These are phyloP conservation scores for Diaporthe vaccinii DNA, from an alignment of 2,329 filamentous ascomycete genomes.

Conservation along the genomic window DNA sequence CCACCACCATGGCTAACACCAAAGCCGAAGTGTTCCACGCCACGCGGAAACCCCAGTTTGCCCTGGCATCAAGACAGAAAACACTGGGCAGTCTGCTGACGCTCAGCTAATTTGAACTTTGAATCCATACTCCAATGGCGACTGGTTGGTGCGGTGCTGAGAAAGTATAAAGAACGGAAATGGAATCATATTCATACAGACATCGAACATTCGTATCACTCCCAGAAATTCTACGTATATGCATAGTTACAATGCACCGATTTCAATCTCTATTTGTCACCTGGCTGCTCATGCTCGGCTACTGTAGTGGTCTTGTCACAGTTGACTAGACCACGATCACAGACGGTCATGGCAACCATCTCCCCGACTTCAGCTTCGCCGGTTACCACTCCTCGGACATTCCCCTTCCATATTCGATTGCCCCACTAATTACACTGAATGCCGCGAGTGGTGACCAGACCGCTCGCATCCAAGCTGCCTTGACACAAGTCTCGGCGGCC, in stretches of 20 bases:
- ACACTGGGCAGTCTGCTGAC: neutral
- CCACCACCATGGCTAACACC: neutral
- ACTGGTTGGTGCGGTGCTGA: neutral
- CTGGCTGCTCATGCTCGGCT: neutral
- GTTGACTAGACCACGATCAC: conserved; percentile 6
- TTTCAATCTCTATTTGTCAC: neutral
- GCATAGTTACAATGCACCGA: neutral
- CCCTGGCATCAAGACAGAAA: neutral
- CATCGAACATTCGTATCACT: no score
- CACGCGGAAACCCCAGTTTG: neutral
- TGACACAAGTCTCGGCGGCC: neutral
- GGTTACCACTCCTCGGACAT: neutral
- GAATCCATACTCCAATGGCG: neutral
- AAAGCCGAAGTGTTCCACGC: neutral
- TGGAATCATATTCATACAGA: no score
- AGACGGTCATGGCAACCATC: neutral
- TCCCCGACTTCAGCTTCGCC: neutral
- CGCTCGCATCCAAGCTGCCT: neutral
- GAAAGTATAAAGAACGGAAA: neutral
- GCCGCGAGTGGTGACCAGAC: neutral
- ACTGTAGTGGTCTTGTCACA: neutral
- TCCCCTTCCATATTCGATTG: neutral
- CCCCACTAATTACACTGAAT: neutral
- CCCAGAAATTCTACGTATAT: no score
- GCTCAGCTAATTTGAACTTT: no score